A percentile compares a stretch with the other conserved stretches of the same genome.
Conservation (phyloP, 106 monocot genomes). For the Gastrodia elata region DNA sequence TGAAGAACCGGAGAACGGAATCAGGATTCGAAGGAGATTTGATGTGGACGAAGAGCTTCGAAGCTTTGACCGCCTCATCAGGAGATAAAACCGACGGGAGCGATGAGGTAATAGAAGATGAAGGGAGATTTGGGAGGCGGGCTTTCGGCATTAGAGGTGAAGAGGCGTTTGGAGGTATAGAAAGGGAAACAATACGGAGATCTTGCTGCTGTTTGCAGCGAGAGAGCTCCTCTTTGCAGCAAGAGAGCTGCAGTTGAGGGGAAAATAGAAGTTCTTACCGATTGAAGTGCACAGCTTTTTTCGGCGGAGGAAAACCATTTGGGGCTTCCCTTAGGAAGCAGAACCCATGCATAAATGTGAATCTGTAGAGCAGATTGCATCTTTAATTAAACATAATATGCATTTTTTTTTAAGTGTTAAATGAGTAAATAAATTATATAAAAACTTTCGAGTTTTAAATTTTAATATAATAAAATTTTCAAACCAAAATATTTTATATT, state of each 20-base stretch:
- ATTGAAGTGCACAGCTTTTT: background rate
- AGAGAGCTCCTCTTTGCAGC: background rate
- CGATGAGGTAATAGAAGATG: constrained; percentile 19
- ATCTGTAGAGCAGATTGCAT: too few relatives aligned
- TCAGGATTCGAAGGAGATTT: constrained; percentile 21
- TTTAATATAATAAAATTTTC: too few relatives aligned
- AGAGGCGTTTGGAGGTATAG: background rate
- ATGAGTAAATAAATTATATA: too few relatives aligned
- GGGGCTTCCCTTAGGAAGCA: background rate
- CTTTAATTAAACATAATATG: too few relatives aligned
- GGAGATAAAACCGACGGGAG: constrained; percentile 20
- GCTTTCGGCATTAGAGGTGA: background rate
- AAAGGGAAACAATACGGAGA: background rate
- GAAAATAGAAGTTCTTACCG: background rate
- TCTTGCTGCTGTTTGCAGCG: background rate
- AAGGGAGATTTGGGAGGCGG: constrained; percentile 2
- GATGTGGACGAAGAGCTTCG: constrained; percentile 12
- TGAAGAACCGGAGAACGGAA: constrained; percentile 14
- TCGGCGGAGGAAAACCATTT: background rate
- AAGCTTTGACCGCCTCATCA: constrained; percentile 12
- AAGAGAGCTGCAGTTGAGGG: background rate
- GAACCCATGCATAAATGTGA: too few relatives aligned
- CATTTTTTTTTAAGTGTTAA: too few relatives aligned
- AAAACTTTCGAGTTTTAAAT: too few relatives aligned
- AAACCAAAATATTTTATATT: too few relatives aligned